phyloP scores from a whole-genome alignment of 257 asterid species.

The Paraleonurus japonicus region DNA sequence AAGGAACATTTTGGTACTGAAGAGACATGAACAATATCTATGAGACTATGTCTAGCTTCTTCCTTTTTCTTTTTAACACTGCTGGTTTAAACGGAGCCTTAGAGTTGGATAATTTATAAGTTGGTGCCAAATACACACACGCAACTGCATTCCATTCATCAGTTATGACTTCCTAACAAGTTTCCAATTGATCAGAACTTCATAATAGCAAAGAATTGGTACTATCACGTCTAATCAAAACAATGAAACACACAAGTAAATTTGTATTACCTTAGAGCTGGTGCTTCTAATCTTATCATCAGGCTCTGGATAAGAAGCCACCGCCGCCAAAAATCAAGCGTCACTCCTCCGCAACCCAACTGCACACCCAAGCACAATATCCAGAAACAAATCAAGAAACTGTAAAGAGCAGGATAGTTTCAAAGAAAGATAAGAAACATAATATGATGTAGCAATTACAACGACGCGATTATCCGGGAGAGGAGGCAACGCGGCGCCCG shows the following conservation, averaged over 20 bases:
- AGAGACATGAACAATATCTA: background rate
- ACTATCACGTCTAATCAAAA: background rate
- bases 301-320: slow-evolving; percentile 89
- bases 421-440: background rate
- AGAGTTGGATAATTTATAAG: background rate
- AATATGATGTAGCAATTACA: slow-evolving; percentile 34
- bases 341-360: slow-evolving; percentile 72
- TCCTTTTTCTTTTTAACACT: too few species aligned
- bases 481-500: slow-evolving; percentile 47
- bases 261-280: slow-evolving; percentile 52
- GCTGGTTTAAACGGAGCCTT: background rate
- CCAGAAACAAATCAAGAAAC: background rate
- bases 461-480: slow-evolving; percentile 58
- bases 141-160: slow-evolving; percentile 15
- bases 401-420: background rate
- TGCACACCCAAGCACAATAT: slow-evolving; percentile 35
- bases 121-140: background rate
- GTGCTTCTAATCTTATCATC: slow-evolving; percentile 91
- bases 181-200: background rate
- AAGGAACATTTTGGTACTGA: background rate
- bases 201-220: background rate
- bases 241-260: background rate
- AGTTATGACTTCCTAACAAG: background rate
- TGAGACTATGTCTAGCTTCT: background rate
- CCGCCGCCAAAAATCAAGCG: slow-evolving; percentile 78